Base-by-base conservation (phyloP, 768 basidiomycete genomes). In the Clathrus columnatus region DNA sequence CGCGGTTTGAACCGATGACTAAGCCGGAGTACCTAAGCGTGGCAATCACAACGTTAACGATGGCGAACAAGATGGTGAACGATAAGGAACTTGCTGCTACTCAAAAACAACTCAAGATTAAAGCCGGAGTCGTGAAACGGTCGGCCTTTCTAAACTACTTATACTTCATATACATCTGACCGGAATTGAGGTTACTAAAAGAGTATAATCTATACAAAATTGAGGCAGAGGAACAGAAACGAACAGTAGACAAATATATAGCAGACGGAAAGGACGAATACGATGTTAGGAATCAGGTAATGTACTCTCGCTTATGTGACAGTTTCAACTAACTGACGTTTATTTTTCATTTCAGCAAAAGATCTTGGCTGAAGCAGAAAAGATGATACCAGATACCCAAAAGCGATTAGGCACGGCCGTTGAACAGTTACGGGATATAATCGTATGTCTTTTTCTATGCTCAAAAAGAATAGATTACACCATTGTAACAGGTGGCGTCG, bases 31-130 rank as follows among this genome's bases (percentile, higher is more conserved):
- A 36, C 36, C 14, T 36, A 36, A 36, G 4, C 10, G 36, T n/a
- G 14, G 11, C 36, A 8, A 36, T n/a, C n/a, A 36, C 36, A 36
- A 14, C 7, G 11, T 36, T 8, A 36, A 14, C 36, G 36, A 11
- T 36, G 11, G 36, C n/a, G n/a, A 32, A 47, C 44, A 28, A 18
- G 41, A 68, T 57, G 30, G 82, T 81, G 79, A 77, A 69, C 62
- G 78, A 82, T 60, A 61, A 68, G 30, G 16, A 36, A 36, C 36
- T 18, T 8, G 68, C 73, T 49, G 69, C 77, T 26, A 64, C 82
- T 48, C 75, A 75, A 50, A 78, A 79, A 51, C 86, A 89, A 62
- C 78, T 92, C 59, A 85, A 80, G 69, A 91, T 91, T 74, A 90
- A 88, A 71, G 63, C 81, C 5, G 82, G 81, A 26, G 79, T 73